These are phyloP conservation scores for Leccinum obscurum DNA, from an alignment of 768 basidiomycete genomes.

Conservation along the genomic window DNA sequence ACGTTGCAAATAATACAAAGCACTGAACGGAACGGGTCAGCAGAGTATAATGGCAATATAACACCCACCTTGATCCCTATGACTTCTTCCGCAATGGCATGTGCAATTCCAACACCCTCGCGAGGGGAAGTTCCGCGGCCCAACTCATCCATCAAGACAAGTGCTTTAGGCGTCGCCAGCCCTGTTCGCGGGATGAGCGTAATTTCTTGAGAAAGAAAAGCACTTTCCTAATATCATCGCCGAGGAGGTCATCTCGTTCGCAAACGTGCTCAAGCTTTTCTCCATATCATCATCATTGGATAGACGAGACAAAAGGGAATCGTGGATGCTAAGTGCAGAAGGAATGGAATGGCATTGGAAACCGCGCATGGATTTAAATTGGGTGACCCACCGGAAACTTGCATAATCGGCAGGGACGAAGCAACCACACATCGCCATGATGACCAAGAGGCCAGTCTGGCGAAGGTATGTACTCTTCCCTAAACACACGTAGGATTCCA, in stretches of 20 bases:
- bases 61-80: conserved; percentile 65
- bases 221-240: conserved; percentile 83
- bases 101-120: conserved; percentile 80
- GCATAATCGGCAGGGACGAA: conserved; percentile 95
- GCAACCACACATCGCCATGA: conserved; percentile 89
- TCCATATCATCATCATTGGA: conserved; percentile 96
- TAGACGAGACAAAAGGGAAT: conserved; percentile 79
- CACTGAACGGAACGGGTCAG: conserved; percentile 43
- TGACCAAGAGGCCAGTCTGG: conserved; percentile 78
- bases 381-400: conserved; percentile 63
- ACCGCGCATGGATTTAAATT: not conserved
- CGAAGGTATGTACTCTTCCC: conserved; percentile 94
- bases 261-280: conserved; percentile 90
- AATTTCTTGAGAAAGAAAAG: not conserved
- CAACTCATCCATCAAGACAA: conserved; percentile 92
- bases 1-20: conserved; percentile 93
- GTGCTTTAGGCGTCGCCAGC: conserved; percentile 62
- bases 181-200: conserved; percentile 40
- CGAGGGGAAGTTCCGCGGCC: conserved; percentile 87
- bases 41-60: not conserved
- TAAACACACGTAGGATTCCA: conserved; percentile 17
- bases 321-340: conserved; percentile 59
- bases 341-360: not conserved
- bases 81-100: conserved; percentile 79
- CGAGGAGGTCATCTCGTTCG: conserved; percentile 89